Percentiles rank a stretch among this genome's conserved stretches.
phyloP scores from a whole-genome alignment of 306 rosid species.

The Fagus crenata region DNA sequence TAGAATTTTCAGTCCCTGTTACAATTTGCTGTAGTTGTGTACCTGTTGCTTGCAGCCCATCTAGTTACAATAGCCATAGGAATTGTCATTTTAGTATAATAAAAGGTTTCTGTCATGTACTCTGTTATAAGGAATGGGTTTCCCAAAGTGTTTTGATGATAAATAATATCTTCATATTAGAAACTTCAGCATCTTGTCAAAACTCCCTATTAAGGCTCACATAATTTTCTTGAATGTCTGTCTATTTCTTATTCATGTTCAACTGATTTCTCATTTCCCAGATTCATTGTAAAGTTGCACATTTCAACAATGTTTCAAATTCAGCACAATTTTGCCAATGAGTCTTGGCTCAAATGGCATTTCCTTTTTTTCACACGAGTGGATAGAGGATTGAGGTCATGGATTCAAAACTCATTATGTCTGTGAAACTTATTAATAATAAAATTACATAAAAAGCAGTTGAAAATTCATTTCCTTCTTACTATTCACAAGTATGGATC shows the following conservation, averaged over 20 bases:
- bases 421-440: too few relatives aligned
- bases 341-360: too few relatives aligned
- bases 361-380: too few relatives aligned
- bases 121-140: neutral
- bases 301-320: neutral
- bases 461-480: neutral
- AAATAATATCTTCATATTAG: neutral
- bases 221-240: neutral
- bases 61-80: too few relatives aligned
- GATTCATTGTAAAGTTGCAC: neutral
- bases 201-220: neutral
- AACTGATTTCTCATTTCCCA: neutral
- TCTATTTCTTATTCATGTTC: neutral
- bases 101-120: neutral
- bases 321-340: neutral
- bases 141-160: neutral
- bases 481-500: constrained; percentile 8
- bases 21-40: neutral
- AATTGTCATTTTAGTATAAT: neutral
- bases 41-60: too few relatives aligned
- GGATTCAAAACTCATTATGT: too few relatives aligned
- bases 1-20: neutral
- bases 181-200: neutral
- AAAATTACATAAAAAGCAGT: too few relatives aligned
- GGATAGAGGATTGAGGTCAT: too few relatives aligned